Conservation (phyloP, 2,329 filamentous ascomycete species). For the Aureobasidium mangrovei region DNA sequence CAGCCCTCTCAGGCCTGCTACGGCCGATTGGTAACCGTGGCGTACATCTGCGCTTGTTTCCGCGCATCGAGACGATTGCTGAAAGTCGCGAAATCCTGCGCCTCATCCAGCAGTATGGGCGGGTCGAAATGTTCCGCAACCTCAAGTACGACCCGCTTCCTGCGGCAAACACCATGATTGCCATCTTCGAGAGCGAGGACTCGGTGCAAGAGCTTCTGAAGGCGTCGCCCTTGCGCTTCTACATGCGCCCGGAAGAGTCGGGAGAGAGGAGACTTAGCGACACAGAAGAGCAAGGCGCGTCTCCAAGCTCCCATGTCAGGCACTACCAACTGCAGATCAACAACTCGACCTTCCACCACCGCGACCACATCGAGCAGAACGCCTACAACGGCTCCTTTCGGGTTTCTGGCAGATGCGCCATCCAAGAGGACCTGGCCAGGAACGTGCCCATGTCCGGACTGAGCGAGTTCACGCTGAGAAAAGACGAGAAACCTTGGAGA, state of each 20-base stretch:
- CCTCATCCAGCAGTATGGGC: slow-evolving; percentile 41
- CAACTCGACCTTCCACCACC: slow-evolving; percentile 7
- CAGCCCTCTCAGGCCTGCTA: slow-evolving; percentile 13
- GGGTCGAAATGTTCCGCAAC: slow-evolving; percentile 40
- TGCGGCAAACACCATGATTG: slow-evolving; percentile 36
- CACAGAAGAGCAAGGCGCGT: background rate
- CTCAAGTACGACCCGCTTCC: slow-evolving; percentile 40
- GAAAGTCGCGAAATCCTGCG: slow-evolving; percentile 41
- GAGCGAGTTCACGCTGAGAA: slow-evolving; percentile 32
- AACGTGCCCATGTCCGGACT: slow-evolving; percentile 33
- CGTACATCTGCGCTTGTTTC: slow-evolving; percentile 39
- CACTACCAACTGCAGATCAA: slow-evolving; percentile 13
- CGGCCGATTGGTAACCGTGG: slow-evolving; percentile 33
- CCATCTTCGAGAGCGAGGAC: slow-evolving; percentile 36
- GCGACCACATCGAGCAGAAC: slow-evolving; percentile 28
- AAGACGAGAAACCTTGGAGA: slow-evolving; percentile 29
- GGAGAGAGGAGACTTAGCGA: background rate
- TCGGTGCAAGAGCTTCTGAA: slow-evolving; percentile 35
- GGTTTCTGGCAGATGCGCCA: slow-evolving; percentile 21
- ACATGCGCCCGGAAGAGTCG: slow-evolving; percentile 29
- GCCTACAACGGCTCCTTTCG: slow-evolving; percentile 26
- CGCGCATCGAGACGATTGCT: slow-evolving; percentile 38
- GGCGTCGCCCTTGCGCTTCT: slow-evolving; percentile 39
- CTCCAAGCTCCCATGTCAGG: slow-evolving; percentile 9
- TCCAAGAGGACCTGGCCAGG: slow-evolving; percentile 30